Evolutionary conservation across 257 asterid genomes (phyloP), one percentile per base, ranked within the genome.

Genomic region (Pogostemon cablin): DNA sequence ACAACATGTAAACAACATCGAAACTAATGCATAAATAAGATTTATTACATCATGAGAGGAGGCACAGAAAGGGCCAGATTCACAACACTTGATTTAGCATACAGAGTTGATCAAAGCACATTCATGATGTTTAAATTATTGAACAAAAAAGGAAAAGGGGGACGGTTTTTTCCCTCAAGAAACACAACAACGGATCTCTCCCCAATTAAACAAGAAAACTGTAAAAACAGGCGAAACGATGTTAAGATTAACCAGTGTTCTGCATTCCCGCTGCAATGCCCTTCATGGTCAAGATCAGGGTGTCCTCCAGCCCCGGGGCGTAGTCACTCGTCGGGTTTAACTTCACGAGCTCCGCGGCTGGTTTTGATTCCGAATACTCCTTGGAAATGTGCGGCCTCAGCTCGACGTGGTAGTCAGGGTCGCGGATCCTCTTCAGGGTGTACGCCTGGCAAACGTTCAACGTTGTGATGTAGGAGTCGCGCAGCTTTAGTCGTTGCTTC

Each of bases 301-400:
- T 86, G 73, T 86, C 92, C 83, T 86, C 92, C 80, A 86, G 62
- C 4, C 92, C 92, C 5, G 92, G 92, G 9, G 89, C 92, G 53
- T 84, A 86, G 3, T 86, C 92, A 50, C 92, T 86, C 4, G 83
- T 76, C 0, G 92, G 92, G 40, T 86, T 86, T 75, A 86, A 69
- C 64, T 62, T 78, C 76, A 86, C 87, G 2, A 86, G 91, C 25
- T 86, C 91, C 5, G 85, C 85, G 15, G 87, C 82, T 2, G 86
- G 42, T 74, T 81, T 83, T 5, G 88, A 72, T 35, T 83, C 86
- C 72, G 57, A 67, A 10, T 59, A 76, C 39, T 84, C 91, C 76
- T 76, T 84, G 0, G 86, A 84, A 3, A 81, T 76, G 54, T 80
- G 91, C 4, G 88, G 88, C 83, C 88, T 84, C 81, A 86, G 58